phyloP scores from a whole-genome alignment of 2,329 filamentous ascomycete genomes.

The Colletotrichum horii region DNA sequence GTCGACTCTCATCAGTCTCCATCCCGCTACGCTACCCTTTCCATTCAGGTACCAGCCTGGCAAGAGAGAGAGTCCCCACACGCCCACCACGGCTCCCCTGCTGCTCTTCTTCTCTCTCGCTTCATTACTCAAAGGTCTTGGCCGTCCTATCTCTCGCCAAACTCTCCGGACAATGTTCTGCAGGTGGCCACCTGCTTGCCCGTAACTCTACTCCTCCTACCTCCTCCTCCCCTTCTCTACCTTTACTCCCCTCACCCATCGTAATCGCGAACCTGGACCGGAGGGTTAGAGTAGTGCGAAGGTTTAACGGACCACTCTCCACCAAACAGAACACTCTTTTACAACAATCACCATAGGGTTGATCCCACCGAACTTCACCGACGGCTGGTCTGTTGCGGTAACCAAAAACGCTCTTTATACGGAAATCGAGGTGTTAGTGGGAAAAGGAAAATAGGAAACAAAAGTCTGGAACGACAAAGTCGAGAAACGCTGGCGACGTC shows the following conservation, averaged over 20 bases:
- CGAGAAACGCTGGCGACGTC: slow-evolving; percentile 17
- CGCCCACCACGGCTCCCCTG: not conserved
- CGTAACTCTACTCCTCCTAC: not conserved
- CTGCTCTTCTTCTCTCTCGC: not conserved
- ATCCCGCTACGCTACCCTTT: not conserved
- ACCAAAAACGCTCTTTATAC: slow-evolving; percentile 13
- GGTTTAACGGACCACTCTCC: slow-evolving; percentile 1
- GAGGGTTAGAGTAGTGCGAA: not conserved
- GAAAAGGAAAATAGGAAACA: not conserved
- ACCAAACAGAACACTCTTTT: not conserved
- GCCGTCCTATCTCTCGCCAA: slow-evolving; percentile 14
- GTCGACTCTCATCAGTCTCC: not conserved
- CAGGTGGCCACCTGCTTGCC: slow-evolving; percentile 4
- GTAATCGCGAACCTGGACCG: not conserved
- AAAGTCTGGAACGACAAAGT: not conserved
- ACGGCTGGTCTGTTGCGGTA: slow-evolving; percentile 32
- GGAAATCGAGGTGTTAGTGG: not conserved
- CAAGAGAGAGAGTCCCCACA: slow-evolving; percentile 5
- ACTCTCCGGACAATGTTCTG: slow-evolving; percentile 16
- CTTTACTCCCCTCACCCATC: not conserved
- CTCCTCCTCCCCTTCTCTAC: not conserved
- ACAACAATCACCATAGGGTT: slow-evolving; percentile 24
- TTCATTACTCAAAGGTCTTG: slow-evolving; percentile 16
- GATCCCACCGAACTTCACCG: slow-evolving; percentile 27
- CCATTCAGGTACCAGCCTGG: not conserved